Evolutionary conservation across 345 rosid species (phyloP), one percentile per base, ranked within the genome.

Genomic region (Erodium maritimum): DNA sequence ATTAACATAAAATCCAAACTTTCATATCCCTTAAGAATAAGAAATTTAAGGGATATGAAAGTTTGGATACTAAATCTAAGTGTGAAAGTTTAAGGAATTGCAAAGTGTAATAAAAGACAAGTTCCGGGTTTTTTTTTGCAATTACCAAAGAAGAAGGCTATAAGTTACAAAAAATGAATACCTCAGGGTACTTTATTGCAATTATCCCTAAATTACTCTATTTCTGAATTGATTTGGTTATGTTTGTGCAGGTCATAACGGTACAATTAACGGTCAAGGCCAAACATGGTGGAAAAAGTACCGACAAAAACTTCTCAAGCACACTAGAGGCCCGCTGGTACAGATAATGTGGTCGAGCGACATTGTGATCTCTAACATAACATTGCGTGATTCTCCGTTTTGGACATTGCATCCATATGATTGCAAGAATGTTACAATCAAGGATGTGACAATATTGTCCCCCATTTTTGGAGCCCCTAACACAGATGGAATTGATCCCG

Each of bases 371-470:
- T 70, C 86, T 45, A 79, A 89, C 58, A 74, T 93, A 54, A 93
- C 96, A 46, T 71, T 93, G 63, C 91, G 78, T 54, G 94, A 89
- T 72, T 87, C 96, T 46, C 99, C 99, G 12, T 93, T 93, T 71
- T 93, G 99, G 95, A 93, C 96, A 3, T 79, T 89, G 60, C 99
- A 93, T 78, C 99, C 95, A 16, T 93, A 89, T 70, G 99, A 87
- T 71, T 89, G 99, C 90, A 87, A 87, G 79, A 93, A 89, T 59
- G 73, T 93, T 21, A 89, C 91, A 0, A 61, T 89, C 29, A 79
- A 71, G 62, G 82, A 77, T 50, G 84, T 93, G 58, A 93, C 96
- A 16, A 87, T 93, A 65, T 76, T 89, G 74, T 85, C 90, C 74
- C 96, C 99, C 25, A 57, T 85, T 42, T 55, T 67, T 19, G 80